phyloP scores from a whole-genome alignment of 768 basidiomycete genomes.

The Baorangia bicolor region DNA sequence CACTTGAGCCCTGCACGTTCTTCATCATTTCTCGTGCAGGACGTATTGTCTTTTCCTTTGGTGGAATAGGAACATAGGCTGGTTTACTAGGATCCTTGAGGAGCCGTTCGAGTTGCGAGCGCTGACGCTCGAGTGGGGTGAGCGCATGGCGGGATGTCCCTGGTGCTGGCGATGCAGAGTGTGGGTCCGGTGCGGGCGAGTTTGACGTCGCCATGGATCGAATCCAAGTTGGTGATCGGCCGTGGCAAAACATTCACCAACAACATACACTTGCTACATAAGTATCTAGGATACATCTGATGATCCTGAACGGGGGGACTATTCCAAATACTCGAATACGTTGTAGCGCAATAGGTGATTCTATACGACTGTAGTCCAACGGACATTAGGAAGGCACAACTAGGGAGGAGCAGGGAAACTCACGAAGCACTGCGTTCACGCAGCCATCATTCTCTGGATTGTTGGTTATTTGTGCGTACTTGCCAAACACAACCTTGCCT shows the following conservation, averaged over 20 bases:
- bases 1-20: constrained; percentile 97
- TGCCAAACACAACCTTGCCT: constrained; percentile 91
- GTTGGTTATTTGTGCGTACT: constrained; percentile 92
- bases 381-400: constrained; percentile 1
- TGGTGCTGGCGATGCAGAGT: constrained; percentile 34
- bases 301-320: not conserved
- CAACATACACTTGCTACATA: constrained; percentile 13
- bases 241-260: constrained; percentile 23
- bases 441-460: constrained; percentile 97
- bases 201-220: constrained; percentile 30
- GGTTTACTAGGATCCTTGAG: constrained; percentile 88
- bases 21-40: constrained; percentile 96
- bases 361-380: constrained; percentile 27
- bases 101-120: constrained; percentile 77
- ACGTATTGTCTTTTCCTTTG: constrained; percentile 79
- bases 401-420: constrained; percentile 31
- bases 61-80: constrained; percentile 73
- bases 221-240: not conserved
- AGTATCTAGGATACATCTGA: constrained; percentile 15
- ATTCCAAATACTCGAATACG: not conserved
- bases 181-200: constrained; percentile 29
- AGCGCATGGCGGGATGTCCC: constrained; percentile 43
- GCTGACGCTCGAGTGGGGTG: constrained; percentile 52
- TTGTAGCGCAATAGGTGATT: not conserved
- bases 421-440: constrained; percentile 90